Conservation (phyloP, 345 rosid genomes). For the Moringa oleifera region DNA sequence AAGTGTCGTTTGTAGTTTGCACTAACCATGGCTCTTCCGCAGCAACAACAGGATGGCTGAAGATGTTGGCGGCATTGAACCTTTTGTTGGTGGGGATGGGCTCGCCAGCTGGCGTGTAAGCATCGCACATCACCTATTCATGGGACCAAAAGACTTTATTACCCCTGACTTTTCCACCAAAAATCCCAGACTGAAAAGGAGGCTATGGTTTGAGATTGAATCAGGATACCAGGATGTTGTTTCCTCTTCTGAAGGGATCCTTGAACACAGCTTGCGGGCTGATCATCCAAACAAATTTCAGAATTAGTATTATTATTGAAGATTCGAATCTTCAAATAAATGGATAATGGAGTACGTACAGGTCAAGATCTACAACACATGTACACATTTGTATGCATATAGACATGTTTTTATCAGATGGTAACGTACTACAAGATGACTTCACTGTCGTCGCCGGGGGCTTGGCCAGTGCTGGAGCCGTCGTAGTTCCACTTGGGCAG, state of each 20-base stretch:
- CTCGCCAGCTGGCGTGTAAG: conserved; percentile 61
- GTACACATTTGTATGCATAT: no score
- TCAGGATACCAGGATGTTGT: conserved; percentile 77
- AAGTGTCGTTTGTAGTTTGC: no score
- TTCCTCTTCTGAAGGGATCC: conserved; percentile 71
- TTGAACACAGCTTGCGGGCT: conserved; percentile 74
- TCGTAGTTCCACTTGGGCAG: conserved; percentile 87
- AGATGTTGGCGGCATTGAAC: conserved; percentile 53
- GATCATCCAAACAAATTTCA: conserved; percentile 4
- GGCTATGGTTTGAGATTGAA: neutral
- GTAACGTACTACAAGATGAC: conserved; percentile 70
- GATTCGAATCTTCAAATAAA: neutral
- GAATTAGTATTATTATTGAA: neutral
- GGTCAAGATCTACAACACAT: no score
- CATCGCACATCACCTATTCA: conserved; percentile 65
- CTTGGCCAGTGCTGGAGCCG: conserved; percentile 76
- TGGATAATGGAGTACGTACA: no score
- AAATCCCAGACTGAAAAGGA: conserved; percentile 6
- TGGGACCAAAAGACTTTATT: neutral
- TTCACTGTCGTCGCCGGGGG: conserved; percentile 75
- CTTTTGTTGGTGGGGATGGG: conserved; percentile 71
- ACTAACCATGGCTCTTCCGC: conserved; percentile 68
- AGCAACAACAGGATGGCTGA: conserved; percentile 46
- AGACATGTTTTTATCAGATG: no score
- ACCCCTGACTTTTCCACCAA: neutral